Conservation (phyloP, 495 filamentous ascomycete species). For the Physcia stellaris region DNA sequence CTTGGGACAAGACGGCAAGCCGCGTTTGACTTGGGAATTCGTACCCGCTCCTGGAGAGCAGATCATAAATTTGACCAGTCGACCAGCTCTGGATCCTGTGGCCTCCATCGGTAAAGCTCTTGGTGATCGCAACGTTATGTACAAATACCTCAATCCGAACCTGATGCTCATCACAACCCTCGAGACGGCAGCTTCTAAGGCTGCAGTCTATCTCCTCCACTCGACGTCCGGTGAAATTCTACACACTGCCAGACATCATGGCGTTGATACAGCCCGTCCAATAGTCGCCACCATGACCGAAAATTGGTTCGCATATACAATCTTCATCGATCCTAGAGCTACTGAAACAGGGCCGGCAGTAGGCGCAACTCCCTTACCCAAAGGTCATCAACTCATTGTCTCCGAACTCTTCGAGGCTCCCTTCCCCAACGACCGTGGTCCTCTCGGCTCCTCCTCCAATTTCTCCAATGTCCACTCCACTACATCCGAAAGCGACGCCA, state of each 20-base stretch:
- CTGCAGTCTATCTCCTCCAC: constrained; percentile 72
- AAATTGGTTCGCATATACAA: constrained; percentile 94
- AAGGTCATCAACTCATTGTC: constrained; percentile 77
- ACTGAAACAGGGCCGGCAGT: constrained; percentile 25
- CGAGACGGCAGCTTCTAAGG: constrained; percentile 37
- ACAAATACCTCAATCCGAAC: constrained; percentile 94
- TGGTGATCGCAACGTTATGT: constrained; percentile 79
- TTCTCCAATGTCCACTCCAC: constrained; percentile 57
- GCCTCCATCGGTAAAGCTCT: constrained; percentile 92
- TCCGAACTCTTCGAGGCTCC: constrained; percentile 84
- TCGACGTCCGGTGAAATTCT: constrained; percentile 72
- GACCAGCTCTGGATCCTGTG: constrained; percentile 69
- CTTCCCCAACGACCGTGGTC: constrained; percentile 71
- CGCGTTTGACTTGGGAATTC: constrained; percentile 61
- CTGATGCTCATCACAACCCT: constrained; percentile 63
- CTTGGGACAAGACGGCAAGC: constrained; percentile 27
- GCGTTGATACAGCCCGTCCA: constrained; percentile 60
- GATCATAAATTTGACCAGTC: constrained; percentile 49
- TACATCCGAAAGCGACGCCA: constrained; percentile 24
- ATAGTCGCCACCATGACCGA: constrained; percentile 71
- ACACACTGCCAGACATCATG: constrained; percentile 51
- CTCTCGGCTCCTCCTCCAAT: constrained; percentile 48
- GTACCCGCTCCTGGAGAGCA: constrained; percentile 48
- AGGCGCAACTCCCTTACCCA: constrained; percentile 37
- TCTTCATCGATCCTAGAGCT: constrained; percentile 46